These are phyloP conservation scores for Linnemannia zychae DNA, from an alignment of 192 early-diverging fungal genomes.

Conservation along the genomic window DNA sequence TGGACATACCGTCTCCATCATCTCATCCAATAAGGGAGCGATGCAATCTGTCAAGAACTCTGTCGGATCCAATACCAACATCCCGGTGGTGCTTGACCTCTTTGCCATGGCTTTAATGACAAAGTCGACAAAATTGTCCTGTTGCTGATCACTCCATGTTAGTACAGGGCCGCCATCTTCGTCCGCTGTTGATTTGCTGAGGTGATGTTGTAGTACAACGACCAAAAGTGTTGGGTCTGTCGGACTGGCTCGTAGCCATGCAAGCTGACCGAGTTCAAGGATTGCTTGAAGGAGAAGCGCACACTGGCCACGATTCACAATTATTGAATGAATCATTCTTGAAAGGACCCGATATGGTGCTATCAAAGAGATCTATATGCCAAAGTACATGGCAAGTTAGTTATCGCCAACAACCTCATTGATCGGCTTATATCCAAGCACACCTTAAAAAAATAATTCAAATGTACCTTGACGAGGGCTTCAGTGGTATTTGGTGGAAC, in stretches of 20 bases:
- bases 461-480: slow-evolving; percentile 36
- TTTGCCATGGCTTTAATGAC: not conserved
- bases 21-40: slow-evolving; percentile 10
- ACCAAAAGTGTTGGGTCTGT: slow-evolving; percentile 17
- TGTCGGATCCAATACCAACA: not conserved
- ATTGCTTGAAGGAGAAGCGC: slow-evolving; percentile 24
- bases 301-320: slow-evolving; percentile 37
- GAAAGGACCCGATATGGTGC: slow-evolving; percentile 37
- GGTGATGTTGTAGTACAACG: slow-evolving; percentile 13
- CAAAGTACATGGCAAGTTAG: not conserved
- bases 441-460: too few species aligned
- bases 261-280: slow-evolving; percentile 27
- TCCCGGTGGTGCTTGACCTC: not conserved
- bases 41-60: slow-evolving; percentile 35
- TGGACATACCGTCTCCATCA: slow-evolving; percentile 9
- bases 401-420: not conserved
- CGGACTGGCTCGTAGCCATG: slow-evolving; percentile 26
- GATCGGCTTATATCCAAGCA: too few species aligned
- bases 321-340: slow-evolving; percentile 22
- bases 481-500: slow-evolving; percentile 24
- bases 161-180: not conserved
- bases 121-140: slow-evolving; percentile 33
- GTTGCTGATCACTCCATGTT: not conserved
- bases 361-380: slow-evolving; percentile 34
- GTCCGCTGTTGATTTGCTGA: not conserved